These are phyloP conservation scores for Penicillium capsulatum DNA, from an alignment of 2,329 filamentous ascomycete species.

Conservation along the genomic window DNA sequence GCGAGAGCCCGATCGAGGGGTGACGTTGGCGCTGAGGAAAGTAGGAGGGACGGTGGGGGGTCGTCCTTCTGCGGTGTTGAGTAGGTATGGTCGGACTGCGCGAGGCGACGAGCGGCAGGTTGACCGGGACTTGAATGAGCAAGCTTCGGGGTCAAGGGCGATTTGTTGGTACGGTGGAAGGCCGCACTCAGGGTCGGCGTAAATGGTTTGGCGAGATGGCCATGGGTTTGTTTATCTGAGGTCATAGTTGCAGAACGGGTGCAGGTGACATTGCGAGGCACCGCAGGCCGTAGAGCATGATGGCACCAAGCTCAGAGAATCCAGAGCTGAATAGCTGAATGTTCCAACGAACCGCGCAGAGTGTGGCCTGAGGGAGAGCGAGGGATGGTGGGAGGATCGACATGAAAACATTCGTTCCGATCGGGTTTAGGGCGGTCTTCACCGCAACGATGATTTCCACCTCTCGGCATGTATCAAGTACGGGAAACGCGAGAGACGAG, in stretches of 20 bases:
- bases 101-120: constrained; percentile 32
- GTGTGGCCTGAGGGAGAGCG: constrained; percentile 13
- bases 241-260: constrained; percentile 44
- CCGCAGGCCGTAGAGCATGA: constrained; percentile 31
- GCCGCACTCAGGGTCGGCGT: constrained; percentile 66
- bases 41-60: constrained; percentile 51
- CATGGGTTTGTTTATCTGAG: constrained; percentile 51
- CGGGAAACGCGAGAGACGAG: neutral
- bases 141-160: constrained; percentile 58
- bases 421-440: constrained; percentile 26
- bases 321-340: no score
- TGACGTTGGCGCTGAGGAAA: constrained; percentile 65
- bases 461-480: constrained; percentile 2
- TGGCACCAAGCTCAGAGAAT: constrained; percentile 27
- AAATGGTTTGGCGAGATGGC: constrained; percentile 54
- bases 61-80: constrained; percentile 43
- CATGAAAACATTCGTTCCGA: constrained; percentile 25
- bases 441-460: constrained; percentile 20
- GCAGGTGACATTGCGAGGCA: constrained; percentile 45
- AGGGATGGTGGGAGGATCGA: constrained; percentile 11
- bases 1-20: constrained; percentile 71
- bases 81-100: constrained; percentile 32
- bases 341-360: constrained; percentile 12
- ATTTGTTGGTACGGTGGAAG: constrained; percentile 53
- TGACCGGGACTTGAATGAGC: constrained; percentile 39